These are phyloP conservation scores for Omphalotus guepiniiformis DNA, from an alignment of 768 basidiomycete species.

Conservation along the genomic window DNA sequence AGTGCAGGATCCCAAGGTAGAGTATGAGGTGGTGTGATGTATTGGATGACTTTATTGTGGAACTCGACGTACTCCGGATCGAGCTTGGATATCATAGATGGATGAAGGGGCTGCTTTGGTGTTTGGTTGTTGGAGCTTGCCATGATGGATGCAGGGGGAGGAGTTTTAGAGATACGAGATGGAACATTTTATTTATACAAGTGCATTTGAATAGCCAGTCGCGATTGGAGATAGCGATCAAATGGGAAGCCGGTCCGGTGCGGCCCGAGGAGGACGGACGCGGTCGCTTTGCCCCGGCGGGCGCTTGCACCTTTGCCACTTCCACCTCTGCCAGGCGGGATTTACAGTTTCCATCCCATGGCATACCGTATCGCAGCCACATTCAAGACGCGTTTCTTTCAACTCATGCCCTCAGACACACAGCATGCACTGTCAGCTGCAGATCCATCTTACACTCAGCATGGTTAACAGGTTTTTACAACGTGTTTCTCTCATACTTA, in stretches of 20 bases:
- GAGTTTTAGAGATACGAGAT: too few species aligned
- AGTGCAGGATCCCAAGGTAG: constrained; percentile 59
- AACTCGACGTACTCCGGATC: constrained; percentile 66
- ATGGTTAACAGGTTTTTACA: neutral
- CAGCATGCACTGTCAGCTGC: neutral
- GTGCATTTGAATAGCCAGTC: too few species aligned
- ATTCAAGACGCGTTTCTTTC: neutral
- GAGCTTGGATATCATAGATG: constrained; percentile 50
- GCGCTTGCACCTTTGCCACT: too few species aligned
- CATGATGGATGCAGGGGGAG: constrained; percentile 14
- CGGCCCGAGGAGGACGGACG: too few species aligned
- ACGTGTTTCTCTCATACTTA: constrained; percentile 1
- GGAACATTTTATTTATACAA: too few species aligned
- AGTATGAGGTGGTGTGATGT: constrained; percentile 48
- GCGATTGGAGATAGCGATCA: too few species aligned
- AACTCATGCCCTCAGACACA: neutral
- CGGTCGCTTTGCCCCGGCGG: too few species aligned
- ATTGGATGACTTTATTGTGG: constrained; percentile 46
- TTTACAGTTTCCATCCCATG: too few species aligned
- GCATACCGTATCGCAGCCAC: too few species aligned
- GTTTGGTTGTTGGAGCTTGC: constrained; percentile 5
- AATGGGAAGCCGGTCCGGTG: too few species aligned
- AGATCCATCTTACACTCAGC: too few species aligned
- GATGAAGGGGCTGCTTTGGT: constrained; percentile 52
- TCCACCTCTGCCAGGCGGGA: too few species aligned